Evolutionary conservation across 1,139 yeast genomes (phyloP).

Genomic region (Scheffersomyces titani): DNA sequence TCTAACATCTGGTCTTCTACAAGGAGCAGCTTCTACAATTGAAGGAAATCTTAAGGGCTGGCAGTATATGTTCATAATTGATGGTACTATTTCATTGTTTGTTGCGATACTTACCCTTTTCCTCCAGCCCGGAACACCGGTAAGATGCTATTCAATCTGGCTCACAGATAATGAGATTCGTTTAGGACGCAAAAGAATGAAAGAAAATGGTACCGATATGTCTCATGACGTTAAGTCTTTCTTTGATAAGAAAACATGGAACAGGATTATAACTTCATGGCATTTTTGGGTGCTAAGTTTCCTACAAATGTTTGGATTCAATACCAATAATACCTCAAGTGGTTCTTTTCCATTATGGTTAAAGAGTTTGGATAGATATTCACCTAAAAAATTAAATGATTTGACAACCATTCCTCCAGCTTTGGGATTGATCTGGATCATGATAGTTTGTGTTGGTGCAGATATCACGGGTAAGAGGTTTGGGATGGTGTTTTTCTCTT

Average conservation of each 20-base stretch:
- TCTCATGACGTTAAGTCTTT: constrained; percentile 19
- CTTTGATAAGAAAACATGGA: constrained; percentile 25
- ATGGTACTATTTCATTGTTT: constrained; percentile 26
- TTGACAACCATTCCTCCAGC: constrained; percentile 50
- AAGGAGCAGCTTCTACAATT: constrained; percentile 23
- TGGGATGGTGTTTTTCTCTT: constrained; percentile 25
- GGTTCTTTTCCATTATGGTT: constrained; percentile 51
- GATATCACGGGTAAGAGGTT: constrained; percentile 29
- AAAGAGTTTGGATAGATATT: constrained; percentile 42
- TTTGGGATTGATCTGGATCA: constrained; percentile 48
- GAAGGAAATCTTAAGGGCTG: constrained; percentile 23
- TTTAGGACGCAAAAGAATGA: constrained; percentile 25
- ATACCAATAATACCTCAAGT: constrained; percentile 42
- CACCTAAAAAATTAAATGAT: constrained; percentile 39
- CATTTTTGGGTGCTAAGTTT: constrained; percentile 22
- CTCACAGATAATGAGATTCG: constrained; percentile 31
- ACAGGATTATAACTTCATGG: constrained; percentile 24
- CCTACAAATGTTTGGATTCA: constrained; percentile 23
- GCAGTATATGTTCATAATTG: constrained; percentile 34
- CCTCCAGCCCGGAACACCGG: constrained; percentile 32
- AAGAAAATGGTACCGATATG: constrained; percentile 24
- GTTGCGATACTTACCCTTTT: constrained; percentile 25
- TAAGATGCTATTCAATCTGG: constrained; percentile 28
- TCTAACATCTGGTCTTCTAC: constrained; percentile 29
- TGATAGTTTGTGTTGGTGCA: constrained; percentile 34